A percentile compares a stretch with the other conserved stretches of the same genome.
phyloP scores from a whole-genome alignment of 78 protist genomes.

The Planoprotostelium fungivorum region DNA sequence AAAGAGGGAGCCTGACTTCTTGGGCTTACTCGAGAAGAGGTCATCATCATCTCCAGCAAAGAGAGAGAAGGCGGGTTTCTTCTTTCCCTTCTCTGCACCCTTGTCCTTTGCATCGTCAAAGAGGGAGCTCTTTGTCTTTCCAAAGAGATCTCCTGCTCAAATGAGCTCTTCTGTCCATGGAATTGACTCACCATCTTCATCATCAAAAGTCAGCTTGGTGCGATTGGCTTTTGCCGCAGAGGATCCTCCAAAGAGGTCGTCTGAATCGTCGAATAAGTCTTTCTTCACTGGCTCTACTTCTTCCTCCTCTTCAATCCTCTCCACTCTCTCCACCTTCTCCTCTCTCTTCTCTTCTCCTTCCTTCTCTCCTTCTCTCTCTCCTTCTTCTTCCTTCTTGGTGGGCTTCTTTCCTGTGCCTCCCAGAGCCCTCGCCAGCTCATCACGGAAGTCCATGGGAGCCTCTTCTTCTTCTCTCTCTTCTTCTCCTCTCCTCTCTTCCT shows the following conservation, averaged over 20 bases:
- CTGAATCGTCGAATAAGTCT: not conserved
- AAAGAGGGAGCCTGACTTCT: too few species aligned
- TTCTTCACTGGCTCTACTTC: not conserved
- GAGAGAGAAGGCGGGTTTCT: not conserved
- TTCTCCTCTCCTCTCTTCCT: slow-evolving; percentile 7
- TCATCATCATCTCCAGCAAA: too few species aligned
- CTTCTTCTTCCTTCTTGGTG: not conserved
- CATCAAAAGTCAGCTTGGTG: not conserved
- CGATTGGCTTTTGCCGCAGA: not conserved
- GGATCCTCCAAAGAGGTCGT: not conserved
- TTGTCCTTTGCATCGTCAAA: not conserved
- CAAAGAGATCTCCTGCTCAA: not conserved
- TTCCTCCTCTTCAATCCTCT: not conserved
- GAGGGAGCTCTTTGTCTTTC: not conserved
- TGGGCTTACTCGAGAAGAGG: too few species aligned
- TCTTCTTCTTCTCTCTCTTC: slow-evolving; percentile 16
- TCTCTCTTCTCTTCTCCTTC: not conserved
- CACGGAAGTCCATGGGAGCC: slow-evolving; percentile 2
- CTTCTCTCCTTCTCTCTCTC: not conserved
- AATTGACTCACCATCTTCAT: not conserved
- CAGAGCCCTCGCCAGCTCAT: slow-evolving; percentile 23
- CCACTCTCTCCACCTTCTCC: not conserved
- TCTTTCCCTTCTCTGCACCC: not conserved
- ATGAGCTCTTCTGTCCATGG: not conserved
- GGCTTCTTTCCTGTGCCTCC: slow-evolving; percentile 17